A percentile compares a stretch with the other conserved stretches of the same genome.
Conservation (phyloP, 768 basidiomycete genomes). For the Pleurotus salmoneostramineus region DNA sequence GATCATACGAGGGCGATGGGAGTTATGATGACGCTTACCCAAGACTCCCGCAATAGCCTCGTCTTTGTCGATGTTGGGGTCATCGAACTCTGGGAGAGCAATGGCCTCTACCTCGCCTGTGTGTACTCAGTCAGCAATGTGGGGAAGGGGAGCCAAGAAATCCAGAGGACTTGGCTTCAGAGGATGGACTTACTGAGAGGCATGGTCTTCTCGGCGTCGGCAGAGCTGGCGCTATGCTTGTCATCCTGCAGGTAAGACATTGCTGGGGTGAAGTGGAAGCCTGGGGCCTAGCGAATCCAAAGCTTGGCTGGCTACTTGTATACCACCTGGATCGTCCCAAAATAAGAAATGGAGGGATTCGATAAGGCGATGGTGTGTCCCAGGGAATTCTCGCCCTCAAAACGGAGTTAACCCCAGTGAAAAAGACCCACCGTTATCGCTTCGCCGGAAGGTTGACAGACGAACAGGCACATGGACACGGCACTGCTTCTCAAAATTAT, state of each 20-base stretch:
- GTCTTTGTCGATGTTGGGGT: conserved; percentile 42
- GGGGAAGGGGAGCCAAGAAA: not conserved
- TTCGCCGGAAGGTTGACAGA: conserved; percentile 15
- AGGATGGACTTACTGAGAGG: conserved; percentile 14
- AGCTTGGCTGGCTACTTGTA: conserved; percentile 20
- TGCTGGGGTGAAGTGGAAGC: conserved; percentile 19
- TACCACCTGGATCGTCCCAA: conserved; percentile 16
- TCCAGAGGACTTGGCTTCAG: not conserved
- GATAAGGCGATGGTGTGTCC: conserved; percentile 19
- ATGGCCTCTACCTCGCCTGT: conserved; percentile 5
- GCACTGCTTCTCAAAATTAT: conserved; percentile 3
- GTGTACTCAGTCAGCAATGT: not conserved
- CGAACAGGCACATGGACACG: conserved; percentile 14
- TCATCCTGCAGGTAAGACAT: conserved; percentile 25
- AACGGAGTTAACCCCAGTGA: conserved; percentile 6
- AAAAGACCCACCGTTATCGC: conserved; percentile 9
- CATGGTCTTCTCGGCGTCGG: conserved; percentile 26
- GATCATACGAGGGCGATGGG: not conserved
- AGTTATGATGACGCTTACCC: not conserved
- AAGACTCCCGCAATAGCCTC: conserved; percentile 11
- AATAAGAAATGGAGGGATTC: conserved; percentile 15
- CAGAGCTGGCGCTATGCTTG: conserved; percentile 22
- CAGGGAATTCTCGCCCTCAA: conserved; percentile 9
- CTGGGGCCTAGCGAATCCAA: conserved; percentile 9
- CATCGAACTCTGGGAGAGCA: conserved; percentile 31